Evolutionary conservation across 176 grass and related monocot species (phyloP), one percentile per base, ranked within the genome.

Genomic region (Oryza glumipatula): DNA sequence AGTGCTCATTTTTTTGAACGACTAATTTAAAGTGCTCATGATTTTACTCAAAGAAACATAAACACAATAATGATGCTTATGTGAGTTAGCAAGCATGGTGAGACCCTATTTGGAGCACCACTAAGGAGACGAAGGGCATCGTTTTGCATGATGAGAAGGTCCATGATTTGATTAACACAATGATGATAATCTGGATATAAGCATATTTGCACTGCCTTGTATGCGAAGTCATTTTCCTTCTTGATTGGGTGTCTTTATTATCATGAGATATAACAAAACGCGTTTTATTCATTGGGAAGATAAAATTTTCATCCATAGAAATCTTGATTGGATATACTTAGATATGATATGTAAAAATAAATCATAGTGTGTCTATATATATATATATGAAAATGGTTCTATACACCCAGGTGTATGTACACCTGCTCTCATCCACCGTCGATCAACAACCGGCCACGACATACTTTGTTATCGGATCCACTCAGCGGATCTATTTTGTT

Each of bases 31-130:
- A 67, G 70, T 66, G 43, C 13, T 74, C 39, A 33, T 77, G 51
- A 67, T 65, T 70, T 80, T 45, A 84, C 24, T 74, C 16, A 65
- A 33, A 72, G n/a, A 66, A 65, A 81, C 41, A 76, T 52, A 13
- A 48, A 44, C 60, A 75, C 12, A 61, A 75, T 12, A 61, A 82
- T 74, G 46, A 68, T 90, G 83, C 44, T 72, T 72, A 35, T 26
- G 68, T 56, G 81, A 38, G 73, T 80, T 88, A 39, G 58, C 70
- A 24, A 51, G 71, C 24, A 49, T 73, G 19, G 21, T 60, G 19
- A 17, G 19, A 3, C 63, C 63, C 73, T 68, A 38, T n/a, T 65
- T 76, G 72, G 81, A 22, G 77, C 82, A 46, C 82, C 49, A 41
- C 49, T 51, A 58, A 68, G 47, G 64, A 85, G 8, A 70, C 81